Percentiles rank a stretch among this genome's conserved stretches.
These are phyloP conservation scores for Nitzschia sp. DNA, from an alignment of 108 stramenopile genomes.

Conservation along the genomic window DNA sequence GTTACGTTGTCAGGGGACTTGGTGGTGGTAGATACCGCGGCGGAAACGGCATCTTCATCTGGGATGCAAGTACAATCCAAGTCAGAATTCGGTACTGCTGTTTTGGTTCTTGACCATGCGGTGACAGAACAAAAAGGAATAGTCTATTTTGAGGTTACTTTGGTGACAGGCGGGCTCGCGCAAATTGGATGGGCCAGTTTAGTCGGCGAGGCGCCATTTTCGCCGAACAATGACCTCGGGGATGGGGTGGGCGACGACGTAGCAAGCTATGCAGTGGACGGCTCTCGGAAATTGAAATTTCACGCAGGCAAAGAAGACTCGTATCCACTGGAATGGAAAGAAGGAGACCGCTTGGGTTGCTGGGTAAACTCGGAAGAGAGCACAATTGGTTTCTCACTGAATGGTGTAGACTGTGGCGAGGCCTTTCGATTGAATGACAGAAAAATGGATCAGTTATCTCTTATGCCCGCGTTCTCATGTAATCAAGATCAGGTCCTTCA, in stretches of 20 bases:
- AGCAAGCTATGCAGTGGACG: slow-evolving; percentile 73
- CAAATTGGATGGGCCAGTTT: slow-evolving; percentile 83
- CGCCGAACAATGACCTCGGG: slow-evolving; percentile 75
- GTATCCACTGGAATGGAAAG: slow-evolving; percentile 60
- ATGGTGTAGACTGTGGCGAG: slow-evolving; percentile 66
- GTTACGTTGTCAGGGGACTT: slow-evolving; percentile 74
- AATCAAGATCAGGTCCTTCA: slow-evolving; percentile 75
- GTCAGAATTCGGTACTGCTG: slow-evolving; percentile 85
- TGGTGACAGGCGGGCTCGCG: slow-evolving; percentile 71
- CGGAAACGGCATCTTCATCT: slow-evolving; percentile 1
- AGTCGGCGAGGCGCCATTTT: slow-evolving; percentile 35
- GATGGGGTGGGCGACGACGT: slow-evolving; percentile 86
- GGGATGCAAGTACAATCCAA: slow-evolving; percentile 64
- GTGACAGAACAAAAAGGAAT: neutral
- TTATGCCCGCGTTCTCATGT: slow-evolving; percentile 76
- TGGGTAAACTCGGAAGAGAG: slow-evolving; percentile 34
- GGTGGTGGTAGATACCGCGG: slow-evolving; percentile 40
- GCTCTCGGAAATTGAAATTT: slow-evolving; percentile 68
- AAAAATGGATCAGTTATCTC: neutral
- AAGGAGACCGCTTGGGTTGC: slow-evolving; percentile 75
- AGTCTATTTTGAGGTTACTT: slow-evolving; percentile 74
- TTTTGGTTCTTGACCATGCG: slow-evolving; percentile 44
- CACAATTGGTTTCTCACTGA: slow-evolving; percentile 67
- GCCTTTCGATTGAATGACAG: slow-evolving; percentile 54
- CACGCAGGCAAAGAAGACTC: slow-evolving; percentile 57